Evolutionary conservation across 192 early-diverging fungal species (phyloP).

Genomic region (Linnemannia exigua): DNA sequence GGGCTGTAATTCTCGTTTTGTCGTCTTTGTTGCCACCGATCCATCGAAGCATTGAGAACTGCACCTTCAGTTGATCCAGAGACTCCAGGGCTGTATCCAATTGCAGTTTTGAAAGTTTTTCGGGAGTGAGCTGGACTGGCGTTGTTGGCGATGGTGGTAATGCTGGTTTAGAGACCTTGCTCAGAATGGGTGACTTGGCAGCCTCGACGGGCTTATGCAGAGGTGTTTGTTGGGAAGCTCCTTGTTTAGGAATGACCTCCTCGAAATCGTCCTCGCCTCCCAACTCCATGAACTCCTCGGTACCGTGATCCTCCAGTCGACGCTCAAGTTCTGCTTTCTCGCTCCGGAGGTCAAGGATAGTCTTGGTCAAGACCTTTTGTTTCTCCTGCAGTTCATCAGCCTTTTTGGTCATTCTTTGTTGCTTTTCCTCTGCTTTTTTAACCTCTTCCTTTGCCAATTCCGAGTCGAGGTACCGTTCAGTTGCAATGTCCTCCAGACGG

Average conservation of each 20-base stretch:
- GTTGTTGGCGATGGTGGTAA: not conserved
- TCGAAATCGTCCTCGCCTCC: constrained; percentile 12
- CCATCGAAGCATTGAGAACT: constrained; percentile 32
- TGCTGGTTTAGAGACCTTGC: not conserved
- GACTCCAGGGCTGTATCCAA: constrained; percentile 22
- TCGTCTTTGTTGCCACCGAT: constrained; percentile 10
- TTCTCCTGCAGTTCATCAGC: not conserved
- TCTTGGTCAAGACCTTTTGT: not conserved
- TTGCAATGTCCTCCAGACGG: constrained; percentile 25
- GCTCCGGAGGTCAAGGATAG: constrained; percentile 15
- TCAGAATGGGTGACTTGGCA: not conserved
- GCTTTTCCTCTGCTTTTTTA: constrained; percentile 20
- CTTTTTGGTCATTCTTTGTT: not conserved
- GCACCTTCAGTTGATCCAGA: constrained; percentile 31
- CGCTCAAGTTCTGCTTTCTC: constrained; percentile 22
- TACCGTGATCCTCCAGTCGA: not conserved
- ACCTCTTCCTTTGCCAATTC: constrained; percentile 24
- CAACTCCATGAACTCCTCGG: constrained; percentile 4
- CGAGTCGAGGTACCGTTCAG: constrained; percentile 29
- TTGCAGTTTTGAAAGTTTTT: not conserved
- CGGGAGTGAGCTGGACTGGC: not conserved
- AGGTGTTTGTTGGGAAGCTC: not conserved
- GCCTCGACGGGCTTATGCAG: not conserved
- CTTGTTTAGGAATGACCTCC: constrained; percentile 16
- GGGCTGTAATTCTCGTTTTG: not conserved